These are phyloP conservation scores for Lentinula sp. DNA, from an alignment of 768 basidiomycete species.

Conservation along the genomic window DNA sequence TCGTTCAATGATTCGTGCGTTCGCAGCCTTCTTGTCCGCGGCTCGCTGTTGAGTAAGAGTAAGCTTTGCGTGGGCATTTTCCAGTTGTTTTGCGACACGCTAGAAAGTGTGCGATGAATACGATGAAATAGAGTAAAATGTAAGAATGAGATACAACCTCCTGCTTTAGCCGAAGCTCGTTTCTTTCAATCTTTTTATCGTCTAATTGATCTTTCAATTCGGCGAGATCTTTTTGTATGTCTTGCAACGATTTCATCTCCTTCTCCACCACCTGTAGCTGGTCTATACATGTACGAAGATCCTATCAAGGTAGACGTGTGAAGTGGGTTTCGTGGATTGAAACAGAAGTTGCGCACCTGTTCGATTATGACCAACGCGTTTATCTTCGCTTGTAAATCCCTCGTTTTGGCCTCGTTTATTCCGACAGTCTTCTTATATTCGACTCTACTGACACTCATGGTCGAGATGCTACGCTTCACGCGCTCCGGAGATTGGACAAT, in stretches of 20 bases:
- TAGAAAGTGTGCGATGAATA: slow-evolving; percentile 21
- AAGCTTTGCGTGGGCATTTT: slow-evolving; percentile 79
- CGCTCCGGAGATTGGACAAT: slow-evolving; percentile 92
- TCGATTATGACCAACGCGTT: slow-evolving; percentile 68
- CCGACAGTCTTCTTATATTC: slow-evolving; percentile 68
- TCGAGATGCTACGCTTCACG: slow-evolving; percentile 72
- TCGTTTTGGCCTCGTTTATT: slow-evolving; percentile 63
- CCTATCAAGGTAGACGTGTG: slow-evolving; percentile 31
- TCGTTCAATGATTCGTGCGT: slow-evolving; percentile 66
- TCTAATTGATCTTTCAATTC: slow-evolving; percentile 66
- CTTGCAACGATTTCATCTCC: slow-evolving; percentile 58
- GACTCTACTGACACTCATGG: slow-evolving; percentile 61
- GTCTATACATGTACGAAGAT: slow-evolving; percentile 65
- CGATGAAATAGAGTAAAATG: neutral
- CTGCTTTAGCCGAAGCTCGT: slow-evolving; percentile 57
- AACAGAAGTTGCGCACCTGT: slow-evolving; percentile 37
- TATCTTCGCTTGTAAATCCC: slow-evolving; percentile 74
- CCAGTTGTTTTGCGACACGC: slow-evolving; percentile 77
- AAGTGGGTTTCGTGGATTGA: neutral
- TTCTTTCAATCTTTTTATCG: slow-evolving; percentile 68
- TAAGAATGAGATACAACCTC: slow-evolving; percentile 41
- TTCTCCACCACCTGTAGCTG: slow-evolving; percentile 71
- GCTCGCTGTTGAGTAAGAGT: slow-evolving; percentile 73
- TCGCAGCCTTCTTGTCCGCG: slow-evolving; percentile 73
- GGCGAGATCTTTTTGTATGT: slow-evolving; percentile 58